Evolutionary conservation across 305 asterid species (phyloP), one percentile per base, ranked within the genome.

Genomic region (Plantago rigida): DNA sequence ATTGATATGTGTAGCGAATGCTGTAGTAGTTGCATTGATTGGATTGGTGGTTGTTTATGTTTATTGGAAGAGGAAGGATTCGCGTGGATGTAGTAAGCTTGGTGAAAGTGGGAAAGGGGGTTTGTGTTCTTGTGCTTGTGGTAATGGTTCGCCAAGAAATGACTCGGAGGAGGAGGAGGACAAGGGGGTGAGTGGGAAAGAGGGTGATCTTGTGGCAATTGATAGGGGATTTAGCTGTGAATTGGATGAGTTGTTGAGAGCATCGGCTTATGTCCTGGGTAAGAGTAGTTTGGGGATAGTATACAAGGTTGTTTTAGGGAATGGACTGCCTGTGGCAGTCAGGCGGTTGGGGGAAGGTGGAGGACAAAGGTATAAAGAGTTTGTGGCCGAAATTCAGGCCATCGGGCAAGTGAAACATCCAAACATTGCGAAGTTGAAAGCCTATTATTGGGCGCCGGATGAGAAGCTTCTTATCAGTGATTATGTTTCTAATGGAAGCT

Each of bases 361-460:
- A 3, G 99, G 84, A 64, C 98, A 88, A 67, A 62, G 94, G 82
- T 84, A 82, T 51, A 92, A 86, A 78, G 98, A 92, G 83, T 92
- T 92, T 42, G 84, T 81, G 26, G 77, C 94, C 0, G 99, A 92
- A 71, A 83, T 88, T 68, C 95, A 88, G 78, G 97, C 95, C 1
- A 84, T 92, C 7, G 96, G 97, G 71, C 79, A 81, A 77, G 82
- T 92, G 34, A 92, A 78, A 67, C 99, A 92, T 75, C 97, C 96
- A 3, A 92, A 92, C 66, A 59, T 92, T 46, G 95, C 89, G 66
- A 92, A 76, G 77, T 63, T 92, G 71, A 81, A 96, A 71, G 99
- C 99, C 41, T 92, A 92, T 55, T 92, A 92, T 63, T 86, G 97
- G 96, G 97, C 97, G n/a, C 91, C 92, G 0, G 96, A 89, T 63